phyloP scores from a whole-genome alignment of 176 grass and related monocot genomes.

The maize (Zea mays) region Zm-B73-REFERENCE-NAM-5.0 NC_050102.1:177792501-177793000 shows the following conservation, averaged over 20 bases:
- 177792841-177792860: slow-evolving; percentile 36
- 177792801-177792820: not conserved
- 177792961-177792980: not conserved
- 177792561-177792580: not conserved
- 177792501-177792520: too few species aligned
- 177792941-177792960: not conserved
- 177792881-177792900: not conserved
- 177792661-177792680: not conserved
- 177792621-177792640: not conserved
- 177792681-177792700: not conserved
- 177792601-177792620: not conserved
- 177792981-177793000: slow-evolving; percentile 77
- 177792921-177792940: too few species aligned
- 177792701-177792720: slow-evolving; percentile 7
- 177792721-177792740: slow-evolving; percentile 33
- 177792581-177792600: not conserved
- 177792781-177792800: too few species aligned
- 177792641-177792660: not conserved
- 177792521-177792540: not conserved
- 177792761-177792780: slow-evolving; percentile 1
- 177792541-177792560: not conserved
- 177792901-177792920: too few species aligned
- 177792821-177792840: not conserved
- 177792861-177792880: not conserved
- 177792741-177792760: slow-evolving; percentile 29